Percentiles rank a stretch among this genome's conserved stretches.
Conservation (phyloP, 495 filamentous ascomycete species). For the Bombardia bombarda region DNA sequence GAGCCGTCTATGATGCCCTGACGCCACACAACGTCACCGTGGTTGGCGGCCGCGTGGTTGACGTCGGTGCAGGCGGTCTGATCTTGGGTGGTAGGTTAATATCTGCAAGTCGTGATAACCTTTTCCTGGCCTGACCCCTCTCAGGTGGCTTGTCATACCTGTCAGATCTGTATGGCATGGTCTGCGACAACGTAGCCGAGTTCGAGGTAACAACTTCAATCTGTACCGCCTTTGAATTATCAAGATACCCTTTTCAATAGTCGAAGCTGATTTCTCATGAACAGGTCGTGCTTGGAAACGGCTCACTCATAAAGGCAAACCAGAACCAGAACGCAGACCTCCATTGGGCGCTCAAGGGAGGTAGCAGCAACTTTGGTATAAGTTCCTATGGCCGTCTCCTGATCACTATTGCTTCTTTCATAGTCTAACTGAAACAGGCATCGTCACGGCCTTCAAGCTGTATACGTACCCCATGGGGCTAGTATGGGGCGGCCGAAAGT, state of each 20-base stretch:
- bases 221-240: too few relatives aligned
- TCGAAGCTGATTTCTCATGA: too few relatives aligned
- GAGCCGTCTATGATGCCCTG: conserved; percentile 20
- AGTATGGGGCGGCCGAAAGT: background rate
- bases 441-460: background rate
- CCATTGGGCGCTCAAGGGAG: conserved; percentile 45
- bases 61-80: conserved; percentile 30
- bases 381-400: too few relatives aligned
- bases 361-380: conserved; percentile 33
- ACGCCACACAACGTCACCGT: conserved; percentile 21
- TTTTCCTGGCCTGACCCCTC: too few relatives aligned
- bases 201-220: conserved; percentile 28
- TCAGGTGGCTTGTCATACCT: conserved; percentile 19
- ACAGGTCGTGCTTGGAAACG: conserved; percentile 33
- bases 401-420: too few relatives aligned
- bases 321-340: conserved; percentile 34
- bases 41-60: conserved; percentile 22
- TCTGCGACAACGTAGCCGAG: conserved; percentile 23
- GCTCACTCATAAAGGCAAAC: conserved; percentile 29
- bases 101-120: too few relatives aligned
- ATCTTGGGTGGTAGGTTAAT: conserved; percentile 27
- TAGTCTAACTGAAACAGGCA: too few relatives aligned
- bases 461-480: background rate
- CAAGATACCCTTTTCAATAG: too few relatives aligned
- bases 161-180: conserved; percentile 7